These are phyloP conservation scores for Spathaspora arborariae DNA, from an alignment of 805 yeast species.

Conservation along the genomic window DNA sequence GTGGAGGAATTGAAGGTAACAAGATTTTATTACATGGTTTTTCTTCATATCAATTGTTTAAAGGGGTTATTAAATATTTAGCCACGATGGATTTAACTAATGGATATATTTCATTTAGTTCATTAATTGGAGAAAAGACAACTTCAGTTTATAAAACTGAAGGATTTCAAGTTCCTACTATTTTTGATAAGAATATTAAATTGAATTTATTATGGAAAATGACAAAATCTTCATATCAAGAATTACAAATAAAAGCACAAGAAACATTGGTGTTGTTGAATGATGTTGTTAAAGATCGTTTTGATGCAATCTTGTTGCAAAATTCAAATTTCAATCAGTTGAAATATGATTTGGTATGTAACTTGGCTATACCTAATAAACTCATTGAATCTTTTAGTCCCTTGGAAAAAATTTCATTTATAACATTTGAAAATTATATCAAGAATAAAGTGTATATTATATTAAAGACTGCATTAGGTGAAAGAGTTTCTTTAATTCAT, in stretches of 20 bases:
- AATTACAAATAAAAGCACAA: constrained; percentile 61
- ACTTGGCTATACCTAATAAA: constrained; percentile 45
- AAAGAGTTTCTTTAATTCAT: constrained; percentile 38
- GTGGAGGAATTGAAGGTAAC: constrained; percentile 76
- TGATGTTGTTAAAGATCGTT: constrained; percentile 81
- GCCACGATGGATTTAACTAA: constrained; percentile 72
- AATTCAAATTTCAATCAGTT: constrained; percentile 50
- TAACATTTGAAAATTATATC: constrained; percentile 65
- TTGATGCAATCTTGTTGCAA: constrained; percentile 69
- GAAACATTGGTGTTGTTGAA: constrained; percentile 66
- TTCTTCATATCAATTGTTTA: constrained; percentile 89
- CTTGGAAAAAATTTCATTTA: constrained; percentile 64
- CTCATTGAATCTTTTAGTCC: constrained; percentile 55
- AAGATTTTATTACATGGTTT: constrained; percentile 81
- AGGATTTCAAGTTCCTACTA: constrained; percentile 71
- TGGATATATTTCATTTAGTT: constrained; percentile 68
- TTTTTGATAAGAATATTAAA: constrained; percentile 72
- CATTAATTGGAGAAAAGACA: constrained; percentile 44
- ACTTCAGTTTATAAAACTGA: constrained; percentile 44
- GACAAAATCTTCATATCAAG: constrained; percentile 61
- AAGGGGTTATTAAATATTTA: constrained; percentile 76
- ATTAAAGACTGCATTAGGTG: constrained; percentile 55
- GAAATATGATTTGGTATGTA: constrained; percentile 63
- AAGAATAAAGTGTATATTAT: constrained; percentile 58
- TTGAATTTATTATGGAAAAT: constrained; percentile 80